Evolutionary conservation across 2,329 filamentous ascomycete genomes (phyloP).

Genomic region (Verticillium longisporum): DNA sequence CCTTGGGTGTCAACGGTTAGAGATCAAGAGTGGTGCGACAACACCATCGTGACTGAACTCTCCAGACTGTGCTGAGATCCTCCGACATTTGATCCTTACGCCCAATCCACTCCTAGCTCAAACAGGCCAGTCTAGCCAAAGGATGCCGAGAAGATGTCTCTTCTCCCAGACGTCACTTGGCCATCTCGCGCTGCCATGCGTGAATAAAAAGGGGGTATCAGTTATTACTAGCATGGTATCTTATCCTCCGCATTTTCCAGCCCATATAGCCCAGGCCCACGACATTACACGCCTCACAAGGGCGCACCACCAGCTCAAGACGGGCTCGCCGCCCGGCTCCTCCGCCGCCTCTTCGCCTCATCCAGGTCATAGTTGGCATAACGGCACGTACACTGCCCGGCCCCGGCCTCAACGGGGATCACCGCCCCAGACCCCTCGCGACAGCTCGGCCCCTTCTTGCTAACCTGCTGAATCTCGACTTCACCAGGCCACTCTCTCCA

Average conservation of each 20-base stretch:
- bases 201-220: neutral
- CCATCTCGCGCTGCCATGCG: neutral
- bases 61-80: too few species aligned
- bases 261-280: neutral
- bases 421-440: slow-evolving; percentile 27
- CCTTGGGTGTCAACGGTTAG: too few species aligned
- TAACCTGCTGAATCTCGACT: slow-evolving; percentile 46
- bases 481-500: slow-evolving; percentile 50
- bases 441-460: slow-evolving; percentile 48
- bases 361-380: slow-evolving; percentile 26
- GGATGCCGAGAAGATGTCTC: too few species aligned
- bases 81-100: too few species aligned
- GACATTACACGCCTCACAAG: neutral
- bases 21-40: too few species aligned
- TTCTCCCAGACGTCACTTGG: too few species aligned
- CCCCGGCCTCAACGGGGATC: slow-evolving; percentile 29
- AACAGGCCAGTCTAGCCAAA: too few species aligned
- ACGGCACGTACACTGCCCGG: slow-evolving; percentile 28
- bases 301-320: neutral
- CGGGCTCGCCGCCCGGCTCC: neutral
- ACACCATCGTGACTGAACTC: too few species aligned
- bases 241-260: neutral
- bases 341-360: neutral
- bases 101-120: too few species aligned
- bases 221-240: neutral